Evolutionary conservation across 345 rosid genomes (phyloP), one percentile per base, ranked within the genome.

Genomic region (Dovyalis caffra): DNA sequence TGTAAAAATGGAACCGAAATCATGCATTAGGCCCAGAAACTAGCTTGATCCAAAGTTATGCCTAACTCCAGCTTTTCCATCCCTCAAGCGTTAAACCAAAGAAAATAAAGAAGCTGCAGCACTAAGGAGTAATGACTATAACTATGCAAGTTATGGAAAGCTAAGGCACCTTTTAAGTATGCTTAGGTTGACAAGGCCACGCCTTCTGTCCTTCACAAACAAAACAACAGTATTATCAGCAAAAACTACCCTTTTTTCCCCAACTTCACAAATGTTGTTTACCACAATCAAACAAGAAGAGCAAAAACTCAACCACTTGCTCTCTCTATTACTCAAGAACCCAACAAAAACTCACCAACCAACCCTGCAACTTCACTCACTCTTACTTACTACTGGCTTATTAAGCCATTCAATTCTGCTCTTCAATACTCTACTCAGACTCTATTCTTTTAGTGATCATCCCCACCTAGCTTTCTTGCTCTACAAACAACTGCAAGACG

Each of bases 391-490:
- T 31, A 34, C 82, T 38, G 89, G 86, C 73, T 76, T 75, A 18
- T 79, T 84, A 11, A 71, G 37, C 73, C 81, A 70, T 70, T 77
- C 79, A 25, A 51, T 84, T 25, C 70, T 34, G 8, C 83, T 85
- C 26, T 87, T 91, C 81, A 88, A 86, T 81, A 66, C 87, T 72
- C 71, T 90, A 65, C 87, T 92, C 37, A 85, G 89, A 40, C 83
- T 84, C 73, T 92, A 92, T 83, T 85, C 90, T 10, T 76, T 78
- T 6, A 11, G 74, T 20, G 82, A 76, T 28, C 65, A 57, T 3
- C 91, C 92, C 68, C 76, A 67, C 57, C 77, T 69, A 3, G 79
- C 90, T 70, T 83, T 88, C 78, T 82, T 82, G 29, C 83, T 88
- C 51, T 81, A 82, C 80, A 73, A 76, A 16, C 91, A 91, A 78